Evolutionary conservation across 1,284 basidiomycete species (phyloP), one percentile per base, ranked within the genome.

Genomic region (Cutaneotrichosporon spelunceum): DNA sequence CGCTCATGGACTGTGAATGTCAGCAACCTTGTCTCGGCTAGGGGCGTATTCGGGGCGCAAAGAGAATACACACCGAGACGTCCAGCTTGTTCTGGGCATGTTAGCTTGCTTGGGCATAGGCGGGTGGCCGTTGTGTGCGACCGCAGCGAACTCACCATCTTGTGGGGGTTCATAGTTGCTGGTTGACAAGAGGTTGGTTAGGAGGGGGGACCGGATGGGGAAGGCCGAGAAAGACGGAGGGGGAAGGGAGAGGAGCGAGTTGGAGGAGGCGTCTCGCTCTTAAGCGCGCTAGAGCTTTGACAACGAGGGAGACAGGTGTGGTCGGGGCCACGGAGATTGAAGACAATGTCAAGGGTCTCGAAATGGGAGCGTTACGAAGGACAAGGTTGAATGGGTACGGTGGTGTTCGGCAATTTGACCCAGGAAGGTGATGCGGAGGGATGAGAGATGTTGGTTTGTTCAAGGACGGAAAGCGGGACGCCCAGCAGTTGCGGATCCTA

Each of bases 1-100:
- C 88, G 68, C 84, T 87, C 81, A 97, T 80, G 76, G 87, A 87
- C 91, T 95, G 73, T 42, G 60, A 21, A 52, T 50, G 50, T 39
- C 19, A 21, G 19, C 48, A 29, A 27, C 26, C 14, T 29, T 44
- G 21, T 23, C 27, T 16, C 39, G 53, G 26, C 27, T 14, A 13
- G 48, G n/a, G 48, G 48, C 48, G 48, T 16, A 30, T 7, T 11
- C 6, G 26, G 19, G 48, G 27, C 48, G 27, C 48, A 30, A 27
- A 50, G 42, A n/a, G 23, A 3, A 36, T n/a, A 63, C 77, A 53
- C 57, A 78, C 77, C 71, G 74, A 76, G 63, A 77, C 64, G 64
- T 79, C 78, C 65, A 78, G 69, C 66, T 78, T 79, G 71, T 79
- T 78, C 78, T 79, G 72, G n/a, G 10, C 13, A 27, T 14, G 53